Conservation (phyloP, 306 rosid species). For the Prinsepia uniflora region DNA sequence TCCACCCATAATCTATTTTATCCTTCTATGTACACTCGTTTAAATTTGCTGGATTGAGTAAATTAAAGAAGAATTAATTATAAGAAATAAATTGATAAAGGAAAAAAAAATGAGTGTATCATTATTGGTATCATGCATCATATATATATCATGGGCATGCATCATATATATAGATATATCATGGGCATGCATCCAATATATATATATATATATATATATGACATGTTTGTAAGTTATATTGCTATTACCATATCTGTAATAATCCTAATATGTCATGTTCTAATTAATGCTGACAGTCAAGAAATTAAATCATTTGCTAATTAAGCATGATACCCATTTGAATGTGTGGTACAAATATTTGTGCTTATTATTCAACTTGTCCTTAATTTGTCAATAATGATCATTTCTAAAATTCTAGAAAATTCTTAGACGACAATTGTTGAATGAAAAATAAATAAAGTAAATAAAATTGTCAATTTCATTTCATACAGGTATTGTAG, state of each 20-base stretch:
- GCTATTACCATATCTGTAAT: not conserved
- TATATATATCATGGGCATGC: not conserved
- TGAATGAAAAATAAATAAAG: not conserved
- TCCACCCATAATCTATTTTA: slow-evolving; percentile 3
- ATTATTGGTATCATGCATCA: slow-evolving; percentile 16
- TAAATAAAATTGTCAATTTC: not conserved
- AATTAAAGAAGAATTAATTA: too few relatives aligned
- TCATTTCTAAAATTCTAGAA: too few relatives aligned
- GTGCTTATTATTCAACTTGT: slow-evolving; percentile 10
- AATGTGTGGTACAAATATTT: slow-evolving; percentile 3
- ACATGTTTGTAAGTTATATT: too few relatives aligned
- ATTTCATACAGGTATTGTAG: slow-evolving; percentile 60
- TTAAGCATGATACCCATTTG: not conserved
- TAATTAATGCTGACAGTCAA: not conserved
- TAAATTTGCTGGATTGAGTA: too few relatives aligned
- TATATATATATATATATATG: too few relatives aligned
- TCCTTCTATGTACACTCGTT: too few relatives aligned
- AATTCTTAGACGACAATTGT: not conserved
- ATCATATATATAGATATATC: not conserved
- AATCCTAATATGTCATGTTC: not conserved
- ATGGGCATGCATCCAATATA: not conserved
- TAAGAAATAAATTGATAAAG: too few relatives aligned
- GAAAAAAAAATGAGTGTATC: too few relatives aligned
- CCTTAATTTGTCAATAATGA: not conserved
- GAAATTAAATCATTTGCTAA: not conserved